A percentile compares a stretch with the other conserved stretches of the same genome.
phyloP scores from a whole-genome alignment of 306 rosid species.

The Cicer judaicum region DNA sequence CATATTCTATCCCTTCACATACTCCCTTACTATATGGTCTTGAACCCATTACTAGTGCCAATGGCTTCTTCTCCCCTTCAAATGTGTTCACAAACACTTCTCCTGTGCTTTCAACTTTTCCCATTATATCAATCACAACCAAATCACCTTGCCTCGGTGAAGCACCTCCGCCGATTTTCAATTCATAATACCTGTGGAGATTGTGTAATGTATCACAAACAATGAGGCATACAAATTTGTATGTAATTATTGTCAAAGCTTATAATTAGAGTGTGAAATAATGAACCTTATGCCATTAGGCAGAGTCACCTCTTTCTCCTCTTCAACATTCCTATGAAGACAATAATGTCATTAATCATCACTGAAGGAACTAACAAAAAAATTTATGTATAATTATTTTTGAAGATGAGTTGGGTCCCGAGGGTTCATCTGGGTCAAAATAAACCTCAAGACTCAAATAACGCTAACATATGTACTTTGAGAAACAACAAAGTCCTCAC shows the following conservation, averaged over 20 bases:
- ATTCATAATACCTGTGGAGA: conserved; percentile 56
- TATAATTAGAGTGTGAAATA: conserved; percentile 7
- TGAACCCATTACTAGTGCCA: conserved; percentile 89
- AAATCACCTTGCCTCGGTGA: conserved; percentile 76
- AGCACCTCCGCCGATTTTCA: conserved; percentile 78
- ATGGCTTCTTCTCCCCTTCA: conserved; percentile 67
- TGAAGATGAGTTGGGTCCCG: too few species aligned
- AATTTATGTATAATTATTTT: too few species aligned
- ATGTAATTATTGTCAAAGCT: not conserved
- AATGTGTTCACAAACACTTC: conserved; percentile 85
- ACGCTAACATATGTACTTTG: too few species aligned
- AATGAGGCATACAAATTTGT: not conserved
- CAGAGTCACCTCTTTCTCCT: conserved; percentile 76
- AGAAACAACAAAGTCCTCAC: too few species aligned
- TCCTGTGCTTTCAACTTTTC: conserved; percentile 58
- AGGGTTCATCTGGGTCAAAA: too few species aligned
- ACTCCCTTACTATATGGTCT: conserved; percentile 90
- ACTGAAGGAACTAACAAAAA: not conserved
- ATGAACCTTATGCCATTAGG: conserved; percentile 87
- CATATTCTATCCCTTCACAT: conserved; percentile 89
- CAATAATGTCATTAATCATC: conserved; percentile 30
- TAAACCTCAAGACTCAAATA: too few species aligned
- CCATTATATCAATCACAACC: conserved; percentile 80
- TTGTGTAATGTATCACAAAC: conserved; percentile 1
- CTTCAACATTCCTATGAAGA: conserved; percentile 56